A percentile compares a stretch with the other conserved stretches of the same genome.
phyloP scores from a whole-genome alignment of 2,329 filamentous ascomycete genomes.

The Emergomyces africanus region DNA sequence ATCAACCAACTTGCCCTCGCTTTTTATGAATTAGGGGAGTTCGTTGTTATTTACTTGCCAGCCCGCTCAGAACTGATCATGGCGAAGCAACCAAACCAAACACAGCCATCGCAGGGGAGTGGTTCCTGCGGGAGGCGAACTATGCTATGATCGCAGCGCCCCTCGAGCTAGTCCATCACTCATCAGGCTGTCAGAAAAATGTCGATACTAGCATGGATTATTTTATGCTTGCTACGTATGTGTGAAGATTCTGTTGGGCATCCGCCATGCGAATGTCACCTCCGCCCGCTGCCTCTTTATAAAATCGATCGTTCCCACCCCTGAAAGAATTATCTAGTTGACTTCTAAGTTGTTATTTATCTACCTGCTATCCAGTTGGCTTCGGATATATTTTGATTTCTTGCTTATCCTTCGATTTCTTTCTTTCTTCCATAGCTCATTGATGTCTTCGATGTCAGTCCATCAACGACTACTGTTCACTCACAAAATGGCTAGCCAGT shows the following conservation, averaged over 20 bases:
- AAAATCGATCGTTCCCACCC: background rate
- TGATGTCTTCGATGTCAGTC: too few species aligned
- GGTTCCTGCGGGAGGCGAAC: background rate
- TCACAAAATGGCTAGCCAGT: background rate
- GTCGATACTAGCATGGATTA: background rate
- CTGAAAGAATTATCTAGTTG: background rate
- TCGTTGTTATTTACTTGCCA: too few species aligned
- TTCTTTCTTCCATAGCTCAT: too few species aligned
- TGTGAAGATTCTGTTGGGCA: background rate
- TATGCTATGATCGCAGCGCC: background rate
- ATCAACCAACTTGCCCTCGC: background rate
- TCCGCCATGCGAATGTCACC: background rate
- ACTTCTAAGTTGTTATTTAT: background rate
- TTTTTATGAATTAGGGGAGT: background rate
- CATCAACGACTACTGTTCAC: background rate
- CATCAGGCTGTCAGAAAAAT: background rate
- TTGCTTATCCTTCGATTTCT: background rate
- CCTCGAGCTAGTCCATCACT: background rate
- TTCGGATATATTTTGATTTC: background rate
- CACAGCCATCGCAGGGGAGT: background rate
- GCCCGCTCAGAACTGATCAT: background rate
- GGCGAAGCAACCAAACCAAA: slow-evolving; percentile 1
- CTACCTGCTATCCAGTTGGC: background rate
- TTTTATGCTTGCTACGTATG: background rate
- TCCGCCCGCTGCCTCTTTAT: background rate